Percentiles rank a stretch among this genome's conserved stretches.
Evolutionary conservation across 352 stramenopile genomes (phyloP).

Genomic region (Aphanomyces euteiches): DNA sequence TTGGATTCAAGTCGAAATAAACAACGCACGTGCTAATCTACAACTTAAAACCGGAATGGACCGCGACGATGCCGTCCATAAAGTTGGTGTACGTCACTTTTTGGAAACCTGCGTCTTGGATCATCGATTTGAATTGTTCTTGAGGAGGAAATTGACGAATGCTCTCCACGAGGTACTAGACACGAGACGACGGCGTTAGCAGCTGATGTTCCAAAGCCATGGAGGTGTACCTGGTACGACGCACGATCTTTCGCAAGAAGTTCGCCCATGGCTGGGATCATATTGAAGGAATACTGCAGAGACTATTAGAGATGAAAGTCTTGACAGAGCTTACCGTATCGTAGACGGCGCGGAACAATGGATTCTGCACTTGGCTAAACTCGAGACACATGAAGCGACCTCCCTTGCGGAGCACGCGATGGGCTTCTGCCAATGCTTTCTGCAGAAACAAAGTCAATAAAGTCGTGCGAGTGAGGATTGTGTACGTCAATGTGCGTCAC

Average conservation of each 20-base stretch:
- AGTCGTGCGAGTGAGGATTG: not conserved
- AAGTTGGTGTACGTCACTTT: constrained; percentile 94
- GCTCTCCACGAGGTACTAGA: constrained; percentile 97
- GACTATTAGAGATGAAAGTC: too few relatives aligned
- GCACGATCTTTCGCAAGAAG: constrained; percentile 93
- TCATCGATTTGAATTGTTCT: constrained; percentile 93
- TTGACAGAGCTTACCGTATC: constrained; percentile 59
- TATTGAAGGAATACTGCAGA: constrained; percentile 95
- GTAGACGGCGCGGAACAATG: constrained; percentile 91
- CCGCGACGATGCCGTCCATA: constrained; percentile 95
- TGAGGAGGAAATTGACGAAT: constrained; percentile 99
- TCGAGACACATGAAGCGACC: constrained; percentile 98
- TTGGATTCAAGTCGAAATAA: constrained; percentile 17
- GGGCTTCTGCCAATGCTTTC: constrained; percentile 91
- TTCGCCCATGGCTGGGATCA: constrained; percentile 94
- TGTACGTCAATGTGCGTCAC: constrained; percentile 93
- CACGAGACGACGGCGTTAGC: not conserved
- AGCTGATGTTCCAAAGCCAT: not conserved
- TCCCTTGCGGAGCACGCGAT: constrained; percentile 93
- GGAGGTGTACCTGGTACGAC: constrained; percentile 90
- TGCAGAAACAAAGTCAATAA: constrained; percentile 29
- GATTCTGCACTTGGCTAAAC: constrained; percentile 94
- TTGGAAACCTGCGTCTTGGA: constrained; percentile 93
- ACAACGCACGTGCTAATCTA: constrained; percentile 35
- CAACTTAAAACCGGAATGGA: constrained; percentile 96